A percentile compares a stretch with the other conserved stretches of the same genome.
Conservation (phyloP, 768 basidiomycete genomes). For the Phallus indusiatus region DNA sequence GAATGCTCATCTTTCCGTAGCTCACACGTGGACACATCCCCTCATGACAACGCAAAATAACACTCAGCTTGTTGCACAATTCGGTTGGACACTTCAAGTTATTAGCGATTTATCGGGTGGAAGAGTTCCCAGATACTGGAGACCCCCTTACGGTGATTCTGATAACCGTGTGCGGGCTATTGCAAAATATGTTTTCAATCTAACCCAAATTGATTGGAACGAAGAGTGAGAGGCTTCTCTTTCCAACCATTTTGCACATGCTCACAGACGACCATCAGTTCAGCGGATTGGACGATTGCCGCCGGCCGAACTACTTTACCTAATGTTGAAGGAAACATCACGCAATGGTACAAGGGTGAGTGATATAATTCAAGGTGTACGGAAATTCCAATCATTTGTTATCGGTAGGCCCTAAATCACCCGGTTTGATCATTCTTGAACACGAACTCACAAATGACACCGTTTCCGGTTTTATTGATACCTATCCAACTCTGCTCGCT, state of each 20-base stretch:
- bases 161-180: slow-evolving; percentile 81
- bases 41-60: slow-evolving; percentile 76
- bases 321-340: slow-evolving; percentile 39
- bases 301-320: slow-evolving; percentile 34
- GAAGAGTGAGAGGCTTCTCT: slow-evolving; percentile 48
- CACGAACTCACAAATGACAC: slow-evolving; percentile 64
- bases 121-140: slow-evolving; percentile 65
- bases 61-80: slow-evolving; percentile 56
- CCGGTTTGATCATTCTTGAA: slow-evolving; percentile 76
- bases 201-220: slow-evolving; percentile 86
- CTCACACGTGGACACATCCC: slow-evolving; percentile 65
- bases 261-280: too few species aligned
- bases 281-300: slow-evolving; percentile 66
- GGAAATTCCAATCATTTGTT: neutral
- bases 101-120: slow-evolving; percentile 79
- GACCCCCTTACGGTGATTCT: slow-evolving; percentile 80
- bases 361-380: too few species aligned
- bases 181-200: slow-evolving; percentile 77
- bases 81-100: slow-evolving; percentile 75
- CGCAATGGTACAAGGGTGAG: slow-evolving; percentile 46
- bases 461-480: slow-evolving; percentile 56
- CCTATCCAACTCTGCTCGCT: slow-evolving; percentile 50
- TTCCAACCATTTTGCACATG: too few species aligned
- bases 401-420: slow-evolving; percentile 49
- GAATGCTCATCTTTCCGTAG: neutral